phyloP scores from a whole-genome alignment of 2,329 filamentous ascomycete species.

The Colletotrichum navitas region DNA sequence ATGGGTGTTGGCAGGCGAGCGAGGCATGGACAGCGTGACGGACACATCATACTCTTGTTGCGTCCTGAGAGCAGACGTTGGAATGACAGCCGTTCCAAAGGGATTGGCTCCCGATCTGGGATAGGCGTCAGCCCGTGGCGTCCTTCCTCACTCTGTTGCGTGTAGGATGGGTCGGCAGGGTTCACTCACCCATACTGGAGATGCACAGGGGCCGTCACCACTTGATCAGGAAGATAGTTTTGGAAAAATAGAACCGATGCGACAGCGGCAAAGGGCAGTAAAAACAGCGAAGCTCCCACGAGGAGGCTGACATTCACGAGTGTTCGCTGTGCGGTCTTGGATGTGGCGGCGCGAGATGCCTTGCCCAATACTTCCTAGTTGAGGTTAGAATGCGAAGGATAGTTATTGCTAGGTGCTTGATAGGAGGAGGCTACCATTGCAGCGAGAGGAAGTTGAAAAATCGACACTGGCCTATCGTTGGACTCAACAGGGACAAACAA shows the following conservation, averaged over 20 bases:
- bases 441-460: not conserved
- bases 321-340: conserved; percentile 63
- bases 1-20: conserved; percentile 79
- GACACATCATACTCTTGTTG: conserved; percentile 88
- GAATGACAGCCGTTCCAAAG: conserved; percentile 63
- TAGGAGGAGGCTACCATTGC: not conserved
- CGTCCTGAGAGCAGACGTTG: conserved; percentile 68
- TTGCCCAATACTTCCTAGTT: conserved; percentile 34
- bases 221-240: conserved; percentile 67
- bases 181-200: conserved; percentile 69
- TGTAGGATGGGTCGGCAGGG: not conserved
- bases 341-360: conserved; percentile 58
- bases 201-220: conserved; percentile 65
- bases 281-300: conserved; percentile 54
- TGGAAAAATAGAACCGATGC: conserved; percentile 68
- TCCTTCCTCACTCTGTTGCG: conserved; percentile 1
- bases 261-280: conserved; percentile 62
- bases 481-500: not conserved
- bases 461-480: not conserved
- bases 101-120: conserved; percentile 63
- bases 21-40: conserved; percentile 81
- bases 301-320: conserved; percentile 63
- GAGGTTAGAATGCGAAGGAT: not conserved
- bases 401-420: not conserved
- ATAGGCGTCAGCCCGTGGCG: not conserved